phyloP scores from a whole-genome alignment of 208 protist genomes.

The Trypanosoma vivax region DNA sequence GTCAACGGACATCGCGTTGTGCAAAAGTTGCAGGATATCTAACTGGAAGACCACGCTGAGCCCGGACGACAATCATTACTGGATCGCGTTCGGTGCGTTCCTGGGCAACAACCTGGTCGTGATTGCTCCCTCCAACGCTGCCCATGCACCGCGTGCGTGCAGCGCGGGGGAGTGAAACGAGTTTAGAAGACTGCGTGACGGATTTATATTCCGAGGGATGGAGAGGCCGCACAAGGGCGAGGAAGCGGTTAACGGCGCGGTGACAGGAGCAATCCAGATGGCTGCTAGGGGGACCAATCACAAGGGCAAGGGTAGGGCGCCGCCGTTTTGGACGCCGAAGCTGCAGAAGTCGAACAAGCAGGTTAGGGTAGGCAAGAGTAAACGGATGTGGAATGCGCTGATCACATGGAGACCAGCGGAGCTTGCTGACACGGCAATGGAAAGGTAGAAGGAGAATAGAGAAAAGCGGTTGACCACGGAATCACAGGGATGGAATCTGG shows the following conservation, averaged over 20 bases:
- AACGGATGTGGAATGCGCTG: background rate
- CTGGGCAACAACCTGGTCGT: background rate
- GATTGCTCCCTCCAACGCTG: background rate
- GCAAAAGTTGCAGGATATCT: background rate
- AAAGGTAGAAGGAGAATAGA: background rate
- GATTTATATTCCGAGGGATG: too few species aligned
- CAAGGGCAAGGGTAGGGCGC: background rate
- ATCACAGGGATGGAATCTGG: background rate
- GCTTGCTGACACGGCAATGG: background rate
- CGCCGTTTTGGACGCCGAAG: constrained; percentile 18
- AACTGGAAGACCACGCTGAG: background rate
- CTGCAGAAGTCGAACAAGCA: constrained; percentile 4
- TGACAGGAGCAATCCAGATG: background rate
- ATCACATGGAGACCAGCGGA: constrained; percentile 1
- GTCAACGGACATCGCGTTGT: constrained; percentile 5
- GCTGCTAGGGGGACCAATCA: background rate
- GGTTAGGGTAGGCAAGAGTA: background rate
- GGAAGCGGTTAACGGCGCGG: background rate
- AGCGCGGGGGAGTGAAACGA: constrained; percentile 4
- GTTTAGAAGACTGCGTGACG: background rate
- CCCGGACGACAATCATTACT: constrained; percentile 5
- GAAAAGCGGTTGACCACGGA: background rate
- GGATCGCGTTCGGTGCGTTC: constrained; percentile 1
- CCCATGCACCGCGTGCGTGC: background rate
- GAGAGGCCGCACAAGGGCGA: background rate